phyloP scores from a whole-genome alignment of 2,329 filamentous ascomycete genomes.

The Cordyceps cateniannulata region DNA sequence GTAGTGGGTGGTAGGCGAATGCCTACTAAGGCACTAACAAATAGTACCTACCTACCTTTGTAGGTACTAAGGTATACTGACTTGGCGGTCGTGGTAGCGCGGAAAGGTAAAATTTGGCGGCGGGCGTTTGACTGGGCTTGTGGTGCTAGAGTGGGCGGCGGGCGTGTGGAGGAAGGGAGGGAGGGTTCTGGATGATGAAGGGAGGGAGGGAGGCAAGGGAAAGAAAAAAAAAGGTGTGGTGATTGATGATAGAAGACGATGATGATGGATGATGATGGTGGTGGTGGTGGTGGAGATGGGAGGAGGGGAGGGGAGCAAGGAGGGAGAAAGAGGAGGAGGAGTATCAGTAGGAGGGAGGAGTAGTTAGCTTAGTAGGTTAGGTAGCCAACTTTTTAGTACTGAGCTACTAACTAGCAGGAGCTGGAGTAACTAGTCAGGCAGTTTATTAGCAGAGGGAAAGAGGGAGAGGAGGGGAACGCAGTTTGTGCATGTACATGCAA shows the following conservation, averaged over 20 bases:
- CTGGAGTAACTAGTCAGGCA: too few species aligned
- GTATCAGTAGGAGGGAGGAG: too few species aligned
- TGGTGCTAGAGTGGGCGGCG: neutral
- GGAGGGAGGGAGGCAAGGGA: conserved; percentile 11
- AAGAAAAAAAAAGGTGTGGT: conserved; percentile 10
- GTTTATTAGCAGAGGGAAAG: conserved; percentile 2
- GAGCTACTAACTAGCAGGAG: too few species aligned
- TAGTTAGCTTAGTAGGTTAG: too few species aligned
- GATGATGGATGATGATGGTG: conserved; percentile 18
- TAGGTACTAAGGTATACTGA: too few species aligned
- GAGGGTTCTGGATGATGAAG: conserved; percentile 17
- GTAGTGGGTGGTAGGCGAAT: neutral
- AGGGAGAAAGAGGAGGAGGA: neutral
- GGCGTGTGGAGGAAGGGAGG: conserved; percentile 16
- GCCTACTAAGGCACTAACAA: too few species aligned
- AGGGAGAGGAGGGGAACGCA: conserved; percentile 7
- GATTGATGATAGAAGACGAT: neutral
- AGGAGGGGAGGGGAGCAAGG: conserved; percentile 12
- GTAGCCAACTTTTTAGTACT: too few species aligned
- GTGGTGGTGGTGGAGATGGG: conserved; percentile 19
- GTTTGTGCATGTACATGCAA: conserved; percentile 11
- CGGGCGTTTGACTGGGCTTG: neutral
- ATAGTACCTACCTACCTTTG: too few species aligned
- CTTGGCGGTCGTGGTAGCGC: neutral
- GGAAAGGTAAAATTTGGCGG: neutral